Evolutionary conservation across 305 asterid species (phyloP), one percentile per base, ranked within the genome.

Genomic region (Rubia tinctorum): DNA sequence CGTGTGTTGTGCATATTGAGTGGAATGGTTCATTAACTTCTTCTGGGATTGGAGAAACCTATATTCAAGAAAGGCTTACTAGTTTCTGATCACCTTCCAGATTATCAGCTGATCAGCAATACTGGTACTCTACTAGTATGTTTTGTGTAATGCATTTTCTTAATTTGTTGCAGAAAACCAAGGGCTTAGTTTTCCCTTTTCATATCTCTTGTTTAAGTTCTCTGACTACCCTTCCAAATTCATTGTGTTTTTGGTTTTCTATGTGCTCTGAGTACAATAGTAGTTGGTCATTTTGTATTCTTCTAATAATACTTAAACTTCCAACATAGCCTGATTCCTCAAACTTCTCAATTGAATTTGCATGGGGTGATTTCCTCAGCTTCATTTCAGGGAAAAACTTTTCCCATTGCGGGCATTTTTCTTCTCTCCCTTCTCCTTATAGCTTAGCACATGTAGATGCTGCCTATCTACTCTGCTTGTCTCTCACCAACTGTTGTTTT

Each of bases 11-110:
- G 64, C 30, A 27, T 67, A 61, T 56, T 47, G 44, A 55, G 39
- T 51, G 71, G 69, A 69, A 27, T 25, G 69, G 63, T 59, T 68
- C 43, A 75, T 62, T 67, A 8, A 62, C 61, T 68, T 75, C 55
- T 72, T 25, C 82, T 77, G 84, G 78, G 72, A 77, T 68, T 72
- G 76, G 78, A 56, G 20, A 56, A 65, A 73, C 45, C 69, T 13
- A 69, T 37, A 17, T 18, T 75, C 67, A 65, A 68, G 75, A 69
- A 51, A 71, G 74, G 74, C 58, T 75, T 79, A 58, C 65, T 58
- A 49, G 68, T 18, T 68, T 62, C 76, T 15, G 34, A 49, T 58
- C 60, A 42, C 59, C 25, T 66, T 55, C 71, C 86, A 76, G 14
- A 17, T 10, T 74, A 59, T 22, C 78, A 73, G 64, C 62, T 76